Percentiles rank a stretch among this genome's conserved stretches.
Conservation (phyloP, 352 stramenopile genomes). For the Blastocystis sp. region DNA sequence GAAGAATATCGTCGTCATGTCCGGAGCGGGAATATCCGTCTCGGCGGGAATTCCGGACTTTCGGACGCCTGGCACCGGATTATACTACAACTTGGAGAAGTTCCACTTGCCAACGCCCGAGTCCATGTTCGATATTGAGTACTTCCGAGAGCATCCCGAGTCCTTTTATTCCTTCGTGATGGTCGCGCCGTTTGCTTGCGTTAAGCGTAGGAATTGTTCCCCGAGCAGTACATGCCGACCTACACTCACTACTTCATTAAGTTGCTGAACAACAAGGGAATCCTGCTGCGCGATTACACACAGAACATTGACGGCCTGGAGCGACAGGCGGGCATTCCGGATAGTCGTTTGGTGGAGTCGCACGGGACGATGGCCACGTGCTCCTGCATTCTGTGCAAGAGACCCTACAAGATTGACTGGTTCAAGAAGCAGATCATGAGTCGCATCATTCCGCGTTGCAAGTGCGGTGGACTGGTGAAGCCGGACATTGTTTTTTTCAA, state of each 20-base stretch:
- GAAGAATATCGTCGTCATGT: slow-evolving; percentile 85
- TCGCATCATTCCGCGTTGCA: slow-evolving; percentile 67
- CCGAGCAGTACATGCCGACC: slow-evolving; percentile 81
- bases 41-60: slow-evolving; percentile 98
- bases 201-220: slow-evolving; percentile 75
- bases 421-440: slow-evolving; percentile 70
- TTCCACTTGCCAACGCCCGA: slow-evolving; percentile 87
- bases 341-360: slow-evolving; percentile 83
- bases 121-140: slow-evolving; percentile 95
- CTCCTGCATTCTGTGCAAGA: slow-evolving; percentile 82
- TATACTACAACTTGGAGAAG: slow-evolving; percentile 79
- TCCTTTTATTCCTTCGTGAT: slow-evolving; percentile 92
- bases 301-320: slow-evolving; percentile 98
- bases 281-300: slow-evolving; percentile 88
- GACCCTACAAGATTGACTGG: slow-evolving; percentile 52
- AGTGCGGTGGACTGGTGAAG: slow-evolving; percentile 89
- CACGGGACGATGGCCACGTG: slow-evolving; percentile 87
- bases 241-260: slow-evolving; percentile 90
- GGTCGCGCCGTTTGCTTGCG: slow-evolving; percentile 70
- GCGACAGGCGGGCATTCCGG: slow-evolving; percentile 81
- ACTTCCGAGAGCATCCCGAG: slow-evolving; percentile 87
- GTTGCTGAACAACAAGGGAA: slow-evolving; percentile 83
- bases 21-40: slow-evolving; percentile 87
- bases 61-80: slow-evolving; percentile 78
- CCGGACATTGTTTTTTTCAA: slow-evolving; percentile 95